A percentile compares a stretch with the other conserved stretches of the same genome.
Conservation (phyloP, 495 filamentous ascomycete species). For the Oleoguttula mirabilis region DNA sequence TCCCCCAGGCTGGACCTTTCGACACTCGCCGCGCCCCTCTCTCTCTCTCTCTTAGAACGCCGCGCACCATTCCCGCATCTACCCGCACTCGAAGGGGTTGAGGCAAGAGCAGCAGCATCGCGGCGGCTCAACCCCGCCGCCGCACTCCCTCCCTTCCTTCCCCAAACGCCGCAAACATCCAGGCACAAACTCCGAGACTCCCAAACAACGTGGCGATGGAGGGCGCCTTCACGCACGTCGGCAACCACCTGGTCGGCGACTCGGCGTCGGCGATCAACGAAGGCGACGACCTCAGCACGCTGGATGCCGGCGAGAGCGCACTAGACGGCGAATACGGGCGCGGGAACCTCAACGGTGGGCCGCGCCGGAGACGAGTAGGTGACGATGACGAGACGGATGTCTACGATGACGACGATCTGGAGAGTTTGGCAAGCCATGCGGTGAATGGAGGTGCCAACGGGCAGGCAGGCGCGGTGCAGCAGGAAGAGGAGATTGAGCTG, state of each 20-base stretch:
- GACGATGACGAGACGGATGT: slow-evolving; percentile 80
- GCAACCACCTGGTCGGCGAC: slow-evolving; percentile 67
- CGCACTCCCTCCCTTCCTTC: no score
- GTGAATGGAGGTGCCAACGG: slow-evolving; percentile 56
- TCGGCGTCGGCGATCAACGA: slow-evolving; percentile 63
- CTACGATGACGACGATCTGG: slow-evolving; percentile 80
- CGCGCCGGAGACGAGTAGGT: slow-evolving; percentile 57
- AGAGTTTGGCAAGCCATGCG: slow-evolving; percentile 80
- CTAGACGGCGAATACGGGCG: slow-evolving; percentile 54
- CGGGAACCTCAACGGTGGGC: slow-evolving; percentile 43
- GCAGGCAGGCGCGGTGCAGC: slow-evolving; percentile 45
- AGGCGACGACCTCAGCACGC: slow-evolving; percentile 44
- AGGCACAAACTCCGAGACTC: no score
- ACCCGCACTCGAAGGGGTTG: no score
- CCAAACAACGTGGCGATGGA: no score
- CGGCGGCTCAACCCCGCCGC: no score
- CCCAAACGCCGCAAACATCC: no score
- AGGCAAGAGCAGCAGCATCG: no score
- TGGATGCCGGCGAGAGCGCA: slow-evolving; percentile 52
- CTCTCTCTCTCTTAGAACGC: no score
- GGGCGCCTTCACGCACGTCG: slow-evolving; percentile 74
- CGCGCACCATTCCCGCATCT: no score
- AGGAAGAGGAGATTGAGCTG: slow-evolving; percentile 82
- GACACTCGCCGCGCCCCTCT: no score
- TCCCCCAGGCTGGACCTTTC: no score